These are phyloP conservation scores for Anthracocystis panici-leucophaei DNA, from an alignment of 1,284 basidiomycete genomes.

Conservation along the genomic window DNA sequence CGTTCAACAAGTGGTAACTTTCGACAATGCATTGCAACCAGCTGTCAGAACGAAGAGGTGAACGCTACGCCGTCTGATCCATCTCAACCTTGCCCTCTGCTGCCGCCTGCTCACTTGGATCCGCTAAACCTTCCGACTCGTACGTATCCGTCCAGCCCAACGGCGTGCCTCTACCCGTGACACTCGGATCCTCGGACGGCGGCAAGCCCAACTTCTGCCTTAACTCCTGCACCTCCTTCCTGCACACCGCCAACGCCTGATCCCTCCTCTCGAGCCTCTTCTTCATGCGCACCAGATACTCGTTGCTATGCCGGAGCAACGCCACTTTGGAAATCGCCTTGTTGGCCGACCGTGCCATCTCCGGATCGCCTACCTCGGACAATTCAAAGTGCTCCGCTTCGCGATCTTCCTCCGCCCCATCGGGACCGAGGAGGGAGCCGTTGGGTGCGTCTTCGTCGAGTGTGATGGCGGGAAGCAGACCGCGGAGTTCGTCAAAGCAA, in stretches of 20 bases:
- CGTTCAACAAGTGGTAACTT: background rate
- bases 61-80: conserved; percentile 33
- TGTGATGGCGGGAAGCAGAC: conserved; percentile 77
- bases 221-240: conserved; percentile 78
- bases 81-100: conserved; percentile 22
- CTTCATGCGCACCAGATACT: conserved; percentile 83
- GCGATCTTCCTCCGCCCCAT: conserved; percentile 61
- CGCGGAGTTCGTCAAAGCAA: conserved; percentile 92
- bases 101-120: background rate
- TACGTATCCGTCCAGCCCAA: conserved; percentile 33
- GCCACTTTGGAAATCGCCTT: conserved; percentile 95
- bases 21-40: background rate
- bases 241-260: conserved; percentile 79
- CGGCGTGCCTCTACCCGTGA: conserved; percentile 35
- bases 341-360: conserved; percentile 62
- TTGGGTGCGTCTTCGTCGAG: conserved; percentile 66
- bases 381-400: conserved; percentile 60
- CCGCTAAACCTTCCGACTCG: conserved; percentile 1
- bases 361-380: conserved; percentile 43
- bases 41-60: background rate
- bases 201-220: conserved; percentile 70
- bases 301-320: conserved; percentile 87
- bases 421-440: conserved; percentile 64
- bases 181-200: conserved; percentile 31
- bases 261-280: conserved; percentile 85